Conservation (phyloP, 169 alveolate species). For the Plasmodium reichenowi region DNA sequence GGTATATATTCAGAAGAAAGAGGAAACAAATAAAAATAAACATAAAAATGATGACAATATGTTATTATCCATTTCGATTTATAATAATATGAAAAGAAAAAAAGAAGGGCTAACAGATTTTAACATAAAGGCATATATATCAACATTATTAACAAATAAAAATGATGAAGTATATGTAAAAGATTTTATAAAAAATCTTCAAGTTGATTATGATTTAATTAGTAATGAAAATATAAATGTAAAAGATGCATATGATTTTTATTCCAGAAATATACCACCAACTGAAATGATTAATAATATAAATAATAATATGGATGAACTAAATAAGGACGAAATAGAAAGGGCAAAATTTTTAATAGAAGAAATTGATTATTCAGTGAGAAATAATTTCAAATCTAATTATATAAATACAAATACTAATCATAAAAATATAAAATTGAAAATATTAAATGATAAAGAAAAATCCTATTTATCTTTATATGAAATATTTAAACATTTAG, state of each 20-base stretch:
- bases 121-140: constrained; percentile 64
- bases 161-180: constrained; percentile 36
- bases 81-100: background rate
- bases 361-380: constrained; percentile 68
- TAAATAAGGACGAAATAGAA: constrained; percentile 51
- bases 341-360: constrained; percentile 72
- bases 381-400: constrained; percentile 49
- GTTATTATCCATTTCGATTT: too few species aligned
- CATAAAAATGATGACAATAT: background rate
- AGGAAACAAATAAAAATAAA: constrained; percentile 9
- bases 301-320: constrained; percentile 4
- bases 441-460: constrained; percentile 4
- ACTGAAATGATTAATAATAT: constrained; percentile 8
- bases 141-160: constrained; percentile 59
- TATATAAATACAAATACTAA: constrained; percentile 12
- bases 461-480: constrained; percentile 54
- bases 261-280: constrained; percentile 62
- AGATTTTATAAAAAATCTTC: constrained; percentile 46
- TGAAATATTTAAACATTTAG: constrained; percentile 69
- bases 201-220: constrained; percentile 32
- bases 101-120: constrained; percentile 46
- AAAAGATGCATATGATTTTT: constrained; percentile 74
- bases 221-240: constrained; percentile 21
- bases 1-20: background rate
- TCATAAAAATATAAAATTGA: background rate